Evolutionary conservation across 2,329 filamentous ascomycete species (phyloP).

Genomic region (Zasmidium cellare): DNA sequence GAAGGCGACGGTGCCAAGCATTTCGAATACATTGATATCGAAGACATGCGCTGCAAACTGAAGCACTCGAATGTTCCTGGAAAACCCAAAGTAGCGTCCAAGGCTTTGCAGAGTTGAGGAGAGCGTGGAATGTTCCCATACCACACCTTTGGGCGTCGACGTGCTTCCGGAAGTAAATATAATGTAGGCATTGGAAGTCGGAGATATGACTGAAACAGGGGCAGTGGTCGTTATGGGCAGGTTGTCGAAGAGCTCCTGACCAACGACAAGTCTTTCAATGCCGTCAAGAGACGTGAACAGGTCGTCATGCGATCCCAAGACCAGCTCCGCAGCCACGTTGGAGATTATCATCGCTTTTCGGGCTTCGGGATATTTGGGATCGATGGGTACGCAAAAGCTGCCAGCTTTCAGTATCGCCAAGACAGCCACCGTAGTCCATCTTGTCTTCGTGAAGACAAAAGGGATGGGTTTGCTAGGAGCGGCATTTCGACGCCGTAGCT

Average conservation of each 20-base stretch:
- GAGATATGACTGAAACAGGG: neutral
- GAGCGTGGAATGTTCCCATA: neutral
- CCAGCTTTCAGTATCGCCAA: slow-evolving; percentile 33
- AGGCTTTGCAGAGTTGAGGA: neutral
- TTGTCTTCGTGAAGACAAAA: slow-evolving; percentile 31
- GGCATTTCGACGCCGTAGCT: neutral
- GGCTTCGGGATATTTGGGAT: neutral
- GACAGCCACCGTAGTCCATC: slow-evolving; percentile 27
- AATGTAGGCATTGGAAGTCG: neutral
- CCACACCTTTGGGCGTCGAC: neutral
- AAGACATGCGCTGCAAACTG: neutral
- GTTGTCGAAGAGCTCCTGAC: neutral
- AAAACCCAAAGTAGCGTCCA: neutral
- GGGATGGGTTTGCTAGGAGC: slow-evolving; percentile 12
- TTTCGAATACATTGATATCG: neutral
- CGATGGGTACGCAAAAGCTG: slow-evolving; percentile 21
- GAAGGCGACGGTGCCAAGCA: neutral
- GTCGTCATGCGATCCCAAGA: neutral
- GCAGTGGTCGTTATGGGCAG: neutral
- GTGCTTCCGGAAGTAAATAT: neutral
- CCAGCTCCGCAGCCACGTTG: neutral
- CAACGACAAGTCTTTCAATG: neutral
- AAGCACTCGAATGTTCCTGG: neutral
- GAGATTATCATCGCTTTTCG: neutral
- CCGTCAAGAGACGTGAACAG: neutral